Percentiles rank a stretch among this genome's conserved stretches.
Conservation (phyloP, 208 protist genomes). For the Leishmania martiniquensis region DNA sequence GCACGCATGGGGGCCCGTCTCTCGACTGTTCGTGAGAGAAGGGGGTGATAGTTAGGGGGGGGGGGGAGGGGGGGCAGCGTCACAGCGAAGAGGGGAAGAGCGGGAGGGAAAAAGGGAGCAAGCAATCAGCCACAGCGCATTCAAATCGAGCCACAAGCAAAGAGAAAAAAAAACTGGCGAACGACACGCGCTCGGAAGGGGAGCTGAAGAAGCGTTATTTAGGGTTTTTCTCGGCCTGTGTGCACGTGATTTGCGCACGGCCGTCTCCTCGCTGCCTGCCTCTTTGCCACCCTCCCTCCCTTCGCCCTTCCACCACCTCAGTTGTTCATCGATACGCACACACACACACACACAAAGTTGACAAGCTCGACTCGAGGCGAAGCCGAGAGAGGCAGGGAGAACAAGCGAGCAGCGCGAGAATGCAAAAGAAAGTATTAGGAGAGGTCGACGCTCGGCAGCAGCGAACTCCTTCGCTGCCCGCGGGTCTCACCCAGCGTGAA, state of each 20-base stretch:
- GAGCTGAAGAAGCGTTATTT: too few relatives aligned
- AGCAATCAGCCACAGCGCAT: too few relatives aligned
- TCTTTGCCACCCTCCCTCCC: neutral
- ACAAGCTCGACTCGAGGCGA: too few relatives aligned
- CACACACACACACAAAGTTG: neutral
- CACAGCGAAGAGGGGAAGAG: neutral
- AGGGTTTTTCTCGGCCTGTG: too few relatives aligned
- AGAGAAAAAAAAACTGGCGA: neutral
- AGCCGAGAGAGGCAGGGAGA: neutral
- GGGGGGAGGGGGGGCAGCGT: neutral
- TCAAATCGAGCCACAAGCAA: too few relatives aligned
- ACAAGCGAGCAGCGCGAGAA: neutral
- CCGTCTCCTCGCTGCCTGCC: neutral
- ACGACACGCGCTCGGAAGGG: neutral
- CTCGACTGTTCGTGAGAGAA: neutral
- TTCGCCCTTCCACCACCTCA: neutral
- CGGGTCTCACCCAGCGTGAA: neutral
- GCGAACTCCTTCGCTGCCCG: neutral
- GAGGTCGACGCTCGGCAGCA: neutral
- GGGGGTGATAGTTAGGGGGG: too few relatives aligned
- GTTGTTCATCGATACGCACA: neutral
- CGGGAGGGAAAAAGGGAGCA: conserved; percentile 6
- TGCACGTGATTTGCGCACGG: too few relatives aligned
- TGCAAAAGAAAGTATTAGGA: neutral
- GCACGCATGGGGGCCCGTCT: neutral